Evolutionary conservation across 371 early-diverging fungal genomes (phyloP).

Genomic region (Mucor velutinosus): DNA sequence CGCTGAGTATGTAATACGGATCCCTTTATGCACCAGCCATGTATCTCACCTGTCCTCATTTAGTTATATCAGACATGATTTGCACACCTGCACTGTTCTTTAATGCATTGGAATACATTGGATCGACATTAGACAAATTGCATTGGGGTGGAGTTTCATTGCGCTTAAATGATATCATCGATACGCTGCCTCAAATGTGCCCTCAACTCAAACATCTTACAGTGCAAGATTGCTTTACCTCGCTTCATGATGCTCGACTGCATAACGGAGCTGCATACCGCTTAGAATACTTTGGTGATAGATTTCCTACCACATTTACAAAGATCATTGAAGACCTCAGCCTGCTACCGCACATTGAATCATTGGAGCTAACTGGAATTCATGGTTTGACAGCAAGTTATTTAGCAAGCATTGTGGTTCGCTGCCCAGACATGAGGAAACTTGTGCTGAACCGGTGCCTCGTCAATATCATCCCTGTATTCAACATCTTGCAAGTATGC

Average conservation of each 20-base stretch:
- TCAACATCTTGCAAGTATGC: constrained; percentile 12
- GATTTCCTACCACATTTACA: constrained; percentile 5
- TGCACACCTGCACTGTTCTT: constrained; percentile 25
- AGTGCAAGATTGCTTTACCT: constrained; percentile 29
- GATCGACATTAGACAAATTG: constrained; percentile 16
- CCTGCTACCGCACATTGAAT: neutral
- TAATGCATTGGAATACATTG: constrained; percentile 14
- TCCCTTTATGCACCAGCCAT: too few relatives aligned
- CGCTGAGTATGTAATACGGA: constrained; percentile 16
- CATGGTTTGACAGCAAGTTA: constrained; percentile 24
- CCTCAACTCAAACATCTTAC: constrained; percentile 17
- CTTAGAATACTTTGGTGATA: constrained; percentile 14
- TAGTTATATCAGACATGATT: constrained; percentile 25
- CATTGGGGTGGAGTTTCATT: constrained; percentile 30
- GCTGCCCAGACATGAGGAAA: constrained; percentile 12
- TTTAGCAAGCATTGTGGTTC: constrained; percentile 18
- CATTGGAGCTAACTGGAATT: constrained; percentile 19
- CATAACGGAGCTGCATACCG: constrained; percentile 2
- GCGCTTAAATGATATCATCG: constrained; percentile 27
- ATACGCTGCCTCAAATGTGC: constrained; percentile 21
- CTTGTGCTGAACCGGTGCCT: constrained; percentile 20
- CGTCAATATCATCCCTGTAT: constrained; percentile 23
- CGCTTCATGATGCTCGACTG: constrained; percentile 8
- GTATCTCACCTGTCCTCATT: neutral
- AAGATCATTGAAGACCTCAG: neutral